Evolutionary conservation across 805 yeast genomes (phyloP).

Genomic region (Zygosaccharomyces pseudorouxii): DNA sequence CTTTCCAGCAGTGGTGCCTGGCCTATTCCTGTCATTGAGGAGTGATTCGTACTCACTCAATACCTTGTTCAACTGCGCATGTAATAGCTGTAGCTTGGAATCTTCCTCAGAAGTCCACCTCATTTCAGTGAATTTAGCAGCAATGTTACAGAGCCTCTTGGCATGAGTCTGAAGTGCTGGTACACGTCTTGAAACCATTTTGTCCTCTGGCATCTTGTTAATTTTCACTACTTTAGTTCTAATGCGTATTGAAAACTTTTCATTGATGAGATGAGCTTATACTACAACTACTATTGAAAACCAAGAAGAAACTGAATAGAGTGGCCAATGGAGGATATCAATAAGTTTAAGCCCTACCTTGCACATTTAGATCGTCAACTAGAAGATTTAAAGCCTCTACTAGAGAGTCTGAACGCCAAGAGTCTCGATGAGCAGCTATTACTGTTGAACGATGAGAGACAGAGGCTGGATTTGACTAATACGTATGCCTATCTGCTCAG

Average conservation of each 20-base stretch:
- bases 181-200: neutral
- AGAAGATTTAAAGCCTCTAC: constrained; percentile 15
- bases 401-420: constrained; percentile 21
- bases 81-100: neutral
- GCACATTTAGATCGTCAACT: constrained; percentile 25
- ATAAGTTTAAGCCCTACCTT: constrained; percentile 29
- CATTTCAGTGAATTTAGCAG: neutral
- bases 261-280: constrained; percentile 3
- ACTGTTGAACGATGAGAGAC: constrained; percentile 19
- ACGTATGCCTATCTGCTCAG: constrained; percentile 28
- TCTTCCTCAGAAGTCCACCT: neutral
- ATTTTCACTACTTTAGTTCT: neutral
- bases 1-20: neutral
- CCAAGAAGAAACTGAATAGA: neutral
- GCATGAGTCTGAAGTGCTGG: neutral
- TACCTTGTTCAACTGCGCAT: neutral
- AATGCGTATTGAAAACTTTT: neutral
- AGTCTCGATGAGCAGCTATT: constrained; percentile 31
- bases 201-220: neutral
- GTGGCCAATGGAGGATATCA: constrained; percentile 23
- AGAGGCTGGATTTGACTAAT: constrained; percentile 25
- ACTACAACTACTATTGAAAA: neutral
- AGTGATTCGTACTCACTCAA: neutral
- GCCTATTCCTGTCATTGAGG: neutral
- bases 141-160: neutral